Conservation (phyloP, 225 moss, liverwort and hornwort species). For the Ulota crispa region DNA sequence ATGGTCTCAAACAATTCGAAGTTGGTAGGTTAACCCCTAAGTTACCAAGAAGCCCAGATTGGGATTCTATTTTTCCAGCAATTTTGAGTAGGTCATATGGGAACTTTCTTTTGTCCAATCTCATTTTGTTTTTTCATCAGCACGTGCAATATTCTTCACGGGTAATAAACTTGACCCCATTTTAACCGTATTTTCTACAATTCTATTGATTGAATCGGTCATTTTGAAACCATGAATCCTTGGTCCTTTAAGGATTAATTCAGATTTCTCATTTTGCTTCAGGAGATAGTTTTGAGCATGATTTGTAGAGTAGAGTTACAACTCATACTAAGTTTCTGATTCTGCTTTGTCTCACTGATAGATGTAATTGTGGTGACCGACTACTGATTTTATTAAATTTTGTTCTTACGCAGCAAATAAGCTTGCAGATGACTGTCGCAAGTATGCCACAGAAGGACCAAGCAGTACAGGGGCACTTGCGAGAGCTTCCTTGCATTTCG, state of each 20-base stretch:
- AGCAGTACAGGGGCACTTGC: slow-evolving; percentile 82
- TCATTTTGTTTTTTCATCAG: not conserved
- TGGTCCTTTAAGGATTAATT: not conserved
- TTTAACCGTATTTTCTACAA: not conserved
- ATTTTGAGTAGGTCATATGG: not conserved
- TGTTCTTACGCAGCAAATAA: slow-evolving; percentile 54
- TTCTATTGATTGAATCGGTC: not conserved
- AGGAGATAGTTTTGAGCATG: not conserved
- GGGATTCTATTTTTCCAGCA: not conserved
- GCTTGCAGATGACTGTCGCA: slow-evolving; percentile 92
- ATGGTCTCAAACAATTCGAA: slow-evolving; percentile 44
- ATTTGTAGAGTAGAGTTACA: not conserved
- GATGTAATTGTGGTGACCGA: not conserved
- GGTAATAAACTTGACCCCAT: not conserved
- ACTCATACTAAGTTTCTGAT: not conserved
- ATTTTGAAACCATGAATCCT: not conserved
- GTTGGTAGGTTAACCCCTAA: slow-evolving; percentile 26
- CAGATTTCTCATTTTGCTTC: not conserved
- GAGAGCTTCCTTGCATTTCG: slow-evolving; percentile 78
- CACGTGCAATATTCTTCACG: not conserved
- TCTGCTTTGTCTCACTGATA: not conserved
- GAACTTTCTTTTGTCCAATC: not conserved
- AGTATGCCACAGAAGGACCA: slow-evolving; percentile 91
- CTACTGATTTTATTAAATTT: not conserved
- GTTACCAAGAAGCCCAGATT: not conserved